These are phyloP conservation scores for Combretum micranthum DNA, from an alignment of 345 rosid genomes.

Conservation along the genomic window DNA sequence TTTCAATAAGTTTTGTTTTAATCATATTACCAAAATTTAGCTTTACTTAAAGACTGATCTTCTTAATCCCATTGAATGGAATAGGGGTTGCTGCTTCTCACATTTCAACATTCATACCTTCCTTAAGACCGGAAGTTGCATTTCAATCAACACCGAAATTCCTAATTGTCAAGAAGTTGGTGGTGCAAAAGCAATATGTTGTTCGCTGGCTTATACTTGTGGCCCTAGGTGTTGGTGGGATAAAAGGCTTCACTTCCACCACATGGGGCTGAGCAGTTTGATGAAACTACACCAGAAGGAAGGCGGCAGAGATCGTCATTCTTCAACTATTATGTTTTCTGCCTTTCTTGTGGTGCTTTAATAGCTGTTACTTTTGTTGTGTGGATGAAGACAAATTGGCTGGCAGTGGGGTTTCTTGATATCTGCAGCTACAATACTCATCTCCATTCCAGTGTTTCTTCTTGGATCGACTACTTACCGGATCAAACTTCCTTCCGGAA, in stretches of 20 bases:
- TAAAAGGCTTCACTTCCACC: slow-evolving; percentile 88
- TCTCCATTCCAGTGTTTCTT: slow-evolving; percentile 68
- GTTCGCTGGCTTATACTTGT: slow-evolving; percentile 72
- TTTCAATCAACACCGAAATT: slow-evolving; percentile 8
- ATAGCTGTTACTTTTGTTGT: slow-evolving; percentile 87
- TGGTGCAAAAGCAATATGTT: slow-evolving; percentile 39
- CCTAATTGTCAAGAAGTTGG: slow-evolving; percentile 25
- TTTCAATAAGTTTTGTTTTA: background rate
- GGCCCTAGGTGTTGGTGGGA: slow-evolving; percentile 90
- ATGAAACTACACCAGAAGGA: slow-evolving; percentile 57
- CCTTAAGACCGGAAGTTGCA: slow-evolving; percentile 42
- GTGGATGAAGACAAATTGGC: slow-evolving; percentile 90
- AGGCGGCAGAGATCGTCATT: slow-evolving; percentile 77
- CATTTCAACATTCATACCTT: slow-evolving; percentile 47
- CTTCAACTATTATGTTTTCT: slow-evolving; percentile 80
- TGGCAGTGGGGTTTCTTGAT: slow-evolving; percentile 91
- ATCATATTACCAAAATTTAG: background rate
- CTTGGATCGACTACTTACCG: slow-evolving; percentile 62
- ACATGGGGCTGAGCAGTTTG: slow-evolving; percentile 96
- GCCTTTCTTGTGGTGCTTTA: slow-evolving; percentile 78
- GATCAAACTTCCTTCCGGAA: slow-evolving; percentile 57
- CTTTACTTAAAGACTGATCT: background rate
- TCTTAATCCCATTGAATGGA: slow-evolving; percentile 7
- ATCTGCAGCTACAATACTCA: slow-evolving; percentile 58
- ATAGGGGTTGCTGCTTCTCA: slow-evolving; percentile 48